Conservation (phyloP, 208 protist species). For the Phytomonas sp. region DNA sequence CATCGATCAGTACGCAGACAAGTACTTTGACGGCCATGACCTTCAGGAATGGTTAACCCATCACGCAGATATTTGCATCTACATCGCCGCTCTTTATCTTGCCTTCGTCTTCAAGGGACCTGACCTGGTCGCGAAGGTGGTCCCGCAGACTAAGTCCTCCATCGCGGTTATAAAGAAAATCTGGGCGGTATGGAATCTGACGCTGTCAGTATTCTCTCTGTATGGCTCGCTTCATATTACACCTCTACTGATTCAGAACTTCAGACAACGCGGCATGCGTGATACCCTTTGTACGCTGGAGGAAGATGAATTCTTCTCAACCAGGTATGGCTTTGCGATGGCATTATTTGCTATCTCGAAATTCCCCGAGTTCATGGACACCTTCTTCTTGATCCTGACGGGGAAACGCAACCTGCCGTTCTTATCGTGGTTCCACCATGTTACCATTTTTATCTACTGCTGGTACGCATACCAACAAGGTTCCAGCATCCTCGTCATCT, state of each 20-base stretch:
- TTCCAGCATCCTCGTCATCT: slow-evolving; percentile 51
- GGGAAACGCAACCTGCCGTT: slow-evolving; percentile 67
- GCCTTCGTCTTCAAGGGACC: slow-evolving; percentile 50
- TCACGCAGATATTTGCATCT: slow-evolving; percentile 39
- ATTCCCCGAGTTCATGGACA: slow-evolving; percentile 81
- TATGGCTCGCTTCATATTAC: slow-evolving; percentile 50
- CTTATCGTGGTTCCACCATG: slow-evolving; percentile 90
- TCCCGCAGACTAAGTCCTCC: slow-evolving; percentile 35
- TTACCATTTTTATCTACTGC: slow-evolving; percentile 84
- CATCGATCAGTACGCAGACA: slow-evolving; percentile 35
- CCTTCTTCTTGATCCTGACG: slow-evolving; percentile 67
- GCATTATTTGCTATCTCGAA: slow-evolving; percentile 78
- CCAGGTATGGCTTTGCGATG: slow-evolving; percentile 61
- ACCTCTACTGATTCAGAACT: slow-evolving; percentile 25
- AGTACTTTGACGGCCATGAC: slow-evolving; percentile 30
- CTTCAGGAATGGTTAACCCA: slow-evolving; percentile 23
- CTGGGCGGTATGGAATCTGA: slow-evolving; percentile 81
- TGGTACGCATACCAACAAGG: slow-evolving; percentile 74
- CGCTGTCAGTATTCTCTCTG: slow-evolving; percentile 76
- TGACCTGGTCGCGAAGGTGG: slow-evolving; percentile 22
- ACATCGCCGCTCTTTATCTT: slow-evolving; percentile 49
- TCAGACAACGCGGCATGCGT: slow-evolving; percentile 31
- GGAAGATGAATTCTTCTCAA: slow-evolving; percentile 48
- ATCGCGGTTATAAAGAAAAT: slow-evolving; percentile 35
- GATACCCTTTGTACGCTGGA: slow-evolving; percentile 62